phyloP scores from a whole-genome alignment of 108 stramenopile species.

The Nannochloropsis granulata region DNA sequence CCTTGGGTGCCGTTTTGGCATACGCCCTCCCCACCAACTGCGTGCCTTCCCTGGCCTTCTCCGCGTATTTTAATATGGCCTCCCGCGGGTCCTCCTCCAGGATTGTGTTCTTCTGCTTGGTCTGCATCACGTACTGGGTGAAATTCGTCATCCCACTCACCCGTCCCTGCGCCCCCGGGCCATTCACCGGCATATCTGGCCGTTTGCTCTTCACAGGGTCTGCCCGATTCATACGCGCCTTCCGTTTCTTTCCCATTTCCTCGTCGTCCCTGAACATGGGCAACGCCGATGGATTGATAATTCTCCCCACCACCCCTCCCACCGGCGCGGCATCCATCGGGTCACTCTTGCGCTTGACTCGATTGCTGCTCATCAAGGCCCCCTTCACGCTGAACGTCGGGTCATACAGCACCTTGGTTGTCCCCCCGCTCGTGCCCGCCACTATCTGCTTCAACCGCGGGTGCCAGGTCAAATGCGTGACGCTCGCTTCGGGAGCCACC shows the following conservation, averaged over 20 bases:
- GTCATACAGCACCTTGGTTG: constrained; percentile 34
- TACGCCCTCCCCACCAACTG: constrained; percentile 14
- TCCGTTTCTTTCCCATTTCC: constrained; percentile 19
- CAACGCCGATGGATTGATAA: constrained; percentile 36
- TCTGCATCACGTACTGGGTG: constrained; percentile 41
- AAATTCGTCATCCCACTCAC: constrained; percentile 35
- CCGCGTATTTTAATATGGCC: constrained; percentile 20
- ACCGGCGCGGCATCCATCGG: background rate
- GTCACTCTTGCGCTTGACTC: constrained; percentile 22
- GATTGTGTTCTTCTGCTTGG: constrained; percentile 29
- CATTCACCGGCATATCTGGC: constrained; percentile 36
- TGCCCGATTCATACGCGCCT: constrained; percentile 27
- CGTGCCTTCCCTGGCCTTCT: constrained; percentile 8
- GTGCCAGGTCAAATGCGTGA: constrained; percentile 19
- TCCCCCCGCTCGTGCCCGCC: constrained; percentile 3
- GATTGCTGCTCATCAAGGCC: constrained; percentile 23
- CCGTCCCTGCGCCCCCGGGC: constrained; percentile 32
- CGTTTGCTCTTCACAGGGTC: constrained; percentile 35
- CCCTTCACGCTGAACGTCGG: constrained; percentile 36
- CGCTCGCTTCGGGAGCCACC: constrained; percentile 16
- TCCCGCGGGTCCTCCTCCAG: constrained; percentile 31
- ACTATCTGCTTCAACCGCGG: constrained; percentile 7
- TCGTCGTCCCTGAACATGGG: constrained; percentile 38
- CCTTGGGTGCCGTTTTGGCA: constrained; percentile 14
- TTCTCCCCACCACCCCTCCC: constrained; percentile 27